Conservation (phyloP, 139 green algal genomes). For the Nannochloris sp. region DNA sequence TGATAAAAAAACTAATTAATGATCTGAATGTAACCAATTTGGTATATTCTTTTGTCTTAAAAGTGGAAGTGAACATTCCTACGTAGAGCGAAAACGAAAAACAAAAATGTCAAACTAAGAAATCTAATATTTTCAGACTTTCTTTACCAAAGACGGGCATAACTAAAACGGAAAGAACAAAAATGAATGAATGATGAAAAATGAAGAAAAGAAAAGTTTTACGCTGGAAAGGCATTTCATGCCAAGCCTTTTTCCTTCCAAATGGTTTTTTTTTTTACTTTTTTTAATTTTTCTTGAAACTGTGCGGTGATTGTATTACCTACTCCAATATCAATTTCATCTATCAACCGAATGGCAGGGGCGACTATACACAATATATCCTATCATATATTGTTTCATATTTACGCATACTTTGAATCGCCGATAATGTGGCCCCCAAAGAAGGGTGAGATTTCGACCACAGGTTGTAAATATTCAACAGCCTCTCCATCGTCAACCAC, state of each 20-base stretch:
- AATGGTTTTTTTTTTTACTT: not conserved
- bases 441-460: conserved; percentile 66
- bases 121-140: no score
- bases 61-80: not conserved
- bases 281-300: not conserved
- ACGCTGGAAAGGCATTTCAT: no score
- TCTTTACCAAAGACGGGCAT: no score
- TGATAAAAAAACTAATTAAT: no score
- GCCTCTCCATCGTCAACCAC: conserved; percentile 69
- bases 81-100: not conserved
- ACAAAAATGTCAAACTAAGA: not conserved
- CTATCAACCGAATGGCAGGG: not conserved
- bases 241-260: not conserved
- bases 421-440: conserved; percentile 88
- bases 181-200: no score
- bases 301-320: not conserved
- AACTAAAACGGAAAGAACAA: no score
- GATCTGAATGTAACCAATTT: no score
- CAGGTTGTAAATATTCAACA: conserved; percentile 70
- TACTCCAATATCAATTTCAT: not conserved
- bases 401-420: conserved; percentile 68
- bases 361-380: not conserved
- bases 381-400: conserved; percentile 1
- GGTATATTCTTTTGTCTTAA: no score
- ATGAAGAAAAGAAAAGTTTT: no score